Base-by-base conservation (phyloP, 257 asterid species). In the Ilex aquifolium region DNA sequence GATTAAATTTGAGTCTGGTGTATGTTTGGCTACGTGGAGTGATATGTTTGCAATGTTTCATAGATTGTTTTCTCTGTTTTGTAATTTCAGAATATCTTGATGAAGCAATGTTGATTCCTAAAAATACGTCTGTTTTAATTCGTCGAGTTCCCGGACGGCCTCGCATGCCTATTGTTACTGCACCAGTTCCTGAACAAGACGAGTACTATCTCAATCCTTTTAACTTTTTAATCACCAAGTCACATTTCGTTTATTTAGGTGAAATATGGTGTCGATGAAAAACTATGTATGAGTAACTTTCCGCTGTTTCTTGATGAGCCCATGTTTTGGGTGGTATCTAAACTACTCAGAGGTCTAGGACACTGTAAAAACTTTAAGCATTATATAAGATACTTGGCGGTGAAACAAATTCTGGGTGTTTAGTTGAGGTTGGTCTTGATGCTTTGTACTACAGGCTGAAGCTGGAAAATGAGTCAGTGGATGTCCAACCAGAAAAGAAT, bases 101-200 rank as follows among this genome's bases (percentile, higher is more conserved):
- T 72, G 97, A 90, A 73, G 88, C 77, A 72, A 79, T 77, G 80
- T 76, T 81, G 87, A 88, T 93, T 74, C 96, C 97, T 69, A 90
- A 82, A 88, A 85, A 90, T 76, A 88, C 97, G 63, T 80, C 96
- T 59, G 95, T 93, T 78, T 85, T 90, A 83, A 73, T 93, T 70
- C 97, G 95, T 74, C 95, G 99, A 72, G 90, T 93, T 76, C 99
- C 99, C 74, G 96, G 96, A 76, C 90, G 85, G 68, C 91, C 91
- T 74, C 90, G 95, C 79, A 69, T 79, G 88, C 88, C 93, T 71
- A 87, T 93, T 69, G 86, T 90, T 79, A 80, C 96, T 65, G 91
- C 96, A 71, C 88, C 92, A 59, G 81, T 75, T 71, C 73, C 84
- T 53, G 92, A 85, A 74, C 81, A 79, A 68, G 84, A 86, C 67